Conservation (phyloP, 208 protist species). For the Wallacemonas collosoma region DNA sequence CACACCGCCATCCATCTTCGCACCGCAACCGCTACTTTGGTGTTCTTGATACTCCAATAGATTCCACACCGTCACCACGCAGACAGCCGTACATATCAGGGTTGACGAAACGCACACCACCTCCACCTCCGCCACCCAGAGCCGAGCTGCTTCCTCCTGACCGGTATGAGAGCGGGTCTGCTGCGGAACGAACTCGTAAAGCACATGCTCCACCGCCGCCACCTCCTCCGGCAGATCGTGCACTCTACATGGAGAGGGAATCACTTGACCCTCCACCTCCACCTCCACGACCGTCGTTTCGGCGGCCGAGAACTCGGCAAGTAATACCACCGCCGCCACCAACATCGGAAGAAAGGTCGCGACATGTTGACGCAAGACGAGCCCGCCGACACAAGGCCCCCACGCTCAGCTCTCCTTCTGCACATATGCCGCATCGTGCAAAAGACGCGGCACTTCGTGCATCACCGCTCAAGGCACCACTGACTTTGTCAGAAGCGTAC, state of each 20-base stretch:
- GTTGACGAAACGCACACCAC: neutral
- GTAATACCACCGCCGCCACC: conserved; percentile 8
- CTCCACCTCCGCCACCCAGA: conserved; percentile 7
- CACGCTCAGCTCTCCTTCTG: conserved; percentile 3
- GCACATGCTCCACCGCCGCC: conserved; percentile 7
- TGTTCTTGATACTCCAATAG: conserved; percentile 6
- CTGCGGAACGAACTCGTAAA: neutral
- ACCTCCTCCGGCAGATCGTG: conserved; percentile 4
- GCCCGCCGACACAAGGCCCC: neutral
- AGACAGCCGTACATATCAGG: neutral
- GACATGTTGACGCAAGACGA: neutral
- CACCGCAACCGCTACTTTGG: conserved; percentile 16
- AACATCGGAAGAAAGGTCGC: neutral
- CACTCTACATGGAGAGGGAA: neutral
- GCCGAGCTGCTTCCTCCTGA: conserved; percentile 1
- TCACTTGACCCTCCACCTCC: conserved; percentile 6
- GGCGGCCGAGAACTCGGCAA: neutral
- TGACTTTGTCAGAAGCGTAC: conserved; percentile 14
- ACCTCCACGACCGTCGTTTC: conserved; percentile 2
- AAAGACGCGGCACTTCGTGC: neutral
- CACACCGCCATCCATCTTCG: neutral
- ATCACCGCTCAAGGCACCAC: neutral
- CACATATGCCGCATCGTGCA: neutral
- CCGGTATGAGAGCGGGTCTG: neutral
- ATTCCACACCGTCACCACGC: neutral